Conservation (phyloP, 352 stramenopile genomes). For the Pelagophyceae sp. region DNA sequence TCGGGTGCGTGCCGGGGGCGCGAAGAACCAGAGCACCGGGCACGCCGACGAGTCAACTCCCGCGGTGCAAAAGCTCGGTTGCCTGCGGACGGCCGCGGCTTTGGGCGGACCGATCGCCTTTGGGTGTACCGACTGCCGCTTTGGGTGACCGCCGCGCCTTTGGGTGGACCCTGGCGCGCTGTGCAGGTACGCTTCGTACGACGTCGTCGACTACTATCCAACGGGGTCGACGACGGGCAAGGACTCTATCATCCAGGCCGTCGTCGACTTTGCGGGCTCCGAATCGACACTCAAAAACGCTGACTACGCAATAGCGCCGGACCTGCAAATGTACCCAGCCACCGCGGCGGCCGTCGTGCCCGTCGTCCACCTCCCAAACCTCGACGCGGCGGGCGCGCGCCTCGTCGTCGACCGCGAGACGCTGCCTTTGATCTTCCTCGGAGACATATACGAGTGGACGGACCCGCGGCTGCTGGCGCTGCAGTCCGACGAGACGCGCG, state of each 20-base stretch:
- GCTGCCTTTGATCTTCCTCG: neutral
- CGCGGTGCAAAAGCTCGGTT: too few species aligned
- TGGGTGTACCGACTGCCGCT: too few species aligned
- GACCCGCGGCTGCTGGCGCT: neutral
- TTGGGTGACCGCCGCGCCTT: too few species aligned
- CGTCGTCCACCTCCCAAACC: constrained; percentile 4
- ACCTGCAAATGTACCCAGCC: constrained; percentile 26
- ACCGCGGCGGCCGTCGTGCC: constrained; percentile 23
- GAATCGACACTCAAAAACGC: constrained; percentile 13
- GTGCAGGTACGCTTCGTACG: too few species aligned
- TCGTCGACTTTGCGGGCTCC: constrained; percentile 7
- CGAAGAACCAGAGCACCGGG: too few species aligned
- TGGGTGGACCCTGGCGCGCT: too few species aligned
- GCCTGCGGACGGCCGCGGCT: too few species aligned
- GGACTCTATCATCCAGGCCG: neutral
- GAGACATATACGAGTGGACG: constrained; percentile 12
- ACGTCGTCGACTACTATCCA: too few species aligned
- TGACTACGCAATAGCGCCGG: neutral
- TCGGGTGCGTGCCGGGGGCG: too few species aligned
- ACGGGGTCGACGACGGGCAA: neutral
- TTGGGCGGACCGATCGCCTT: too few species aligned
- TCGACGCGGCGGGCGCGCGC: neutral
- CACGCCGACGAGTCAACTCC: too few species aligned
- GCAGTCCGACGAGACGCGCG: neutral
- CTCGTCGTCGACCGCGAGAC: constrained; percentile 2